A percentile compares a stretch with the other conserved stretches of the same genome.
Conservation (phyloP, 345 rosid species). For the Clausena lansium region DNA sequence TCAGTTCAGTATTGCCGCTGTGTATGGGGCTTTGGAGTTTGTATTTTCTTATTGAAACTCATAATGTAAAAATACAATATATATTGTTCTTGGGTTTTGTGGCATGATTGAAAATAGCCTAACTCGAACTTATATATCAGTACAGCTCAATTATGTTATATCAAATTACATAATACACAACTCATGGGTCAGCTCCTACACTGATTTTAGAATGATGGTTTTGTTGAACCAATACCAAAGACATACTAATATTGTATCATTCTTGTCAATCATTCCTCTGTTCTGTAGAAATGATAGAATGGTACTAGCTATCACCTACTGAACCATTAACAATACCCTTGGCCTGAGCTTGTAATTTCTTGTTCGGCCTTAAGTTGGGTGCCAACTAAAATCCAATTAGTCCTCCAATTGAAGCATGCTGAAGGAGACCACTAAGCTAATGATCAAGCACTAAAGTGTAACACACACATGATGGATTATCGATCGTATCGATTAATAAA, state of each 20-base stretch:
- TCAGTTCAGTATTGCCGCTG: neutral
- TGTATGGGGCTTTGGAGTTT: neutral
- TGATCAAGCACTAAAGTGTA: slow-evolving; percentile 6
- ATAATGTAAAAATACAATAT: too few species aligned
- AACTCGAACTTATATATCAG: neutral
- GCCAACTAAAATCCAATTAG: neutral
- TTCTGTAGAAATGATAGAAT: neutral
- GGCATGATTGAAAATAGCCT: neutral
- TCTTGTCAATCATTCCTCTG: neutral
- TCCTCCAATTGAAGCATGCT: neutral
- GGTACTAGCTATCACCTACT: neutral
- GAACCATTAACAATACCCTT: too few species aligned
- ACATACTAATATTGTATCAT: neutral
- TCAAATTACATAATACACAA: neutral
- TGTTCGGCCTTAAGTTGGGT: neutral
- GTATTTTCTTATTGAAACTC: neutral
- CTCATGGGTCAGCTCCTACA: neutral
- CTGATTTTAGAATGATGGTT: slow-evolving; percentile 7
- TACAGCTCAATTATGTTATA: neutral
- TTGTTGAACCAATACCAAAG: neutral
- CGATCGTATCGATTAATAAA: neutral
- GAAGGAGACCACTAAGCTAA: slow-evolving; percentile 1
- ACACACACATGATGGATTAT: neutral
- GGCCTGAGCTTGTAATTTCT: too few species aligned
- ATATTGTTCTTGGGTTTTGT: neutral